These are phyloP conservation scores for Sporisorium scitamineum DNA, from an alignment of 1,284 basidiomycete species.

Conservation along the genomic window DNA sequence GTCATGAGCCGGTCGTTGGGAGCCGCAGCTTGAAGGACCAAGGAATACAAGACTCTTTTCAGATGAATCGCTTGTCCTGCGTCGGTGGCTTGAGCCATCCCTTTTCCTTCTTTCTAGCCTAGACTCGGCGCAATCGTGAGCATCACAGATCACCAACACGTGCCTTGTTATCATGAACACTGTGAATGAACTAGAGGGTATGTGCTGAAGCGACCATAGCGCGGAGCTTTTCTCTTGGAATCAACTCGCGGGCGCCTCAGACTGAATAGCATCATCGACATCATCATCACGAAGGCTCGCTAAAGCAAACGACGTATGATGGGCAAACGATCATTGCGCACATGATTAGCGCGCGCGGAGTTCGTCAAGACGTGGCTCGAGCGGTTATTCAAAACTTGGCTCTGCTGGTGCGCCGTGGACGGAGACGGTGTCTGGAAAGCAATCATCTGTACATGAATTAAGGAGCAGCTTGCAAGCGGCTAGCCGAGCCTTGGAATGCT, in stretches of 20 bases:
- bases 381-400: neutral
- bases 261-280: neutral
- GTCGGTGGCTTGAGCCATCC: neutral
- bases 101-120: neutral
- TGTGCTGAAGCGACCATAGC: neutral
- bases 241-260: neutral
- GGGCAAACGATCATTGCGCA: neutral
- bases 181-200: neutral
- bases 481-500: neutral
- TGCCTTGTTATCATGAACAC: neutral
- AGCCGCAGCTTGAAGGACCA: neutral
- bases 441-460: too few relatives aligned
- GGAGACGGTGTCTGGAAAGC: neutral
- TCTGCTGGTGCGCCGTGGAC: neutral
- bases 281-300: neutral
- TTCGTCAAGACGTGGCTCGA: conserved; percentile 1
- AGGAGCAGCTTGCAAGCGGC: neutral
- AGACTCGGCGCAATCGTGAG: neutral
- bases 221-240: too few relatives aligned
- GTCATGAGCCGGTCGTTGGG: neutral
- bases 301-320: neutral
- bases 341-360: conserved; percentile 1
- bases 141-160: neutral
- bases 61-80: neutral
- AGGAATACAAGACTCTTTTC: neutral